Percentiles rank a stretch among this genome's conserved stretches.
Evolutionary conservation across 164 flowering plant species (phyloP).

Genomic region (Echeveria elegans): DNA sequence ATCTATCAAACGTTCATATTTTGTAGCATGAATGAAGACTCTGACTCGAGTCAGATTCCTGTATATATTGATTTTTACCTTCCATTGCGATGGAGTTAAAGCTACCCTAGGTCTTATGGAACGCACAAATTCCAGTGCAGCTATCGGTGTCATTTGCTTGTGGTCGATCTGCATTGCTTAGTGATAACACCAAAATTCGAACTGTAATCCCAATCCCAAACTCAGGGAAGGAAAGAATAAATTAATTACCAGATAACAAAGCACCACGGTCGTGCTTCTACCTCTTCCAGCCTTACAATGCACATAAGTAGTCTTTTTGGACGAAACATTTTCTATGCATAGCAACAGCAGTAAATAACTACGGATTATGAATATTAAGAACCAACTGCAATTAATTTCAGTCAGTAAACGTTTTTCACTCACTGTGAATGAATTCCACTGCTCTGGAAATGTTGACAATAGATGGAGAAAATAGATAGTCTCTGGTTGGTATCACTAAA

Average conservation of each 20-base stretch:
- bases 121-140: conserved; percentile 63
- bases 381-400: not conserved
- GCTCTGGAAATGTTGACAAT: conserved; percentile 54
- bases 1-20: too few species aligned
- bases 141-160: conserved; percentile 63
- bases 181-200: not conserved
- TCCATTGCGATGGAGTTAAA: conserved; percentile 63
- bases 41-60: not conserved
- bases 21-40: too few species aligned
- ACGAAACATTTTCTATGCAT: conserved; percentile 37
- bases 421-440: conserved; percentile 79
- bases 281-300: conserved; percentile 81
- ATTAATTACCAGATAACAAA: conserved; percentile 42
- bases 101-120: conserved; percentile 75
- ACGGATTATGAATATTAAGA: not conserved
- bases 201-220: not conserved
- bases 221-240: not conserved
- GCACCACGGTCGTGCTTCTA: conserved; percentile 62
- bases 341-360: not conserved
- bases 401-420: conserved; percentile 17
- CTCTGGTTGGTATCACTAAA: conserved; percentile 83
- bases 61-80: conserved; percentile 28
- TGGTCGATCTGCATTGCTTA: conserved; percentile 43
- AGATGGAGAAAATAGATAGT: conserved; percentile 93
- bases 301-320: conserved; percentile 53